Conservation (phyloP, 352 stramenopile species). For the Phytophthora idaei region DNA sequence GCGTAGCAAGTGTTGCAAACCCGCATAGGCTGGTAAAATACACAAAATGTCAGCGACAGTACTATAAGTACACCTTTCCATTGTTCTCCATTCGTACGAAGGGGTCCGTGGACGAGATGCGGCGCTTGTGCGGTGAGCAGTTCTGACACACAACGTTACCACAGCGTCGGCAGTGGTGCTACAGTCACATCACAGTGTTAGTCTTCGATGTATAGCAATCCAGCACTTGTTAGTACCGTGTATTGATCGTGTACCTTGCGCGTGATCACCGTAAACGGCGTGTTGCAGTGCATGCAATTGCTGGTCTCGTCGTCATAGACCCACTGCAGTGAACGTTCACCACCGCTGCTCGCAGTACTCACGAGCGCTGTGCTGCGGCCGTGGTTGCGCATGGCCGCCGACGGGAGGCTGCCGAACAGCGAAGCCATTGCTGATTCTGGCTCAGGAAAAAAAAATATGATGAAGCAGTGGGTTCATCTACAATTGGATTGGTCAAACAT, state of each 20-base stretch:
- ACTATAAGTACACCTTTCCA: background rate
- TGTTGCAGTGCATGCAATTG: conserved; percentile 91
- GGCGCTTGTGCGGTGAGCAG: conserved; percentile 85
- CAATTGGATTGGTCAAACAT: conserved; percentile 4
- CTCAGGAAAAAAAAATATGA: background rate
- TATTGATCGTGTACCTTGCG: conserved; percentile 56
- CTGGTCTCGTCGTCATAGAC: conserved; percentile 85
- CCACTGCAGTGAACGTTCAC: conserved; percentile 77
- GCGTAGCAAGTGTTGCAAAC: conserved; percentile 90
- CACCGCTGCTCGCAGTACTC: conserved; percentile 23
- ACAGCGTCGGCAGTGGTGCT: conserved; percentile 86
- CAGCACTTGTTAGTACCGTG: background rate
- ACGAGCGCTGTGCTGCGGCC: conserved; percentile 50
- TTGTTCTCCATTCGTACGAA: conserved; percentile 55
- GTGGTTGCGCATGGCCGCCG: conserved; percentile 58
- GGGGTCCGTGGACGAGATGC: conserved; percentile 79
- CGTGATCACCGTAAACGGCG: conserved; percentile 80
- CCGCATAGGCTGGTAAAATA: conserved; percentile 67
- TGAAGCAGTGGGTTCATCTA: background rate
- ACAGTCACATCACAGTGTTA: conserved; percentile 9
- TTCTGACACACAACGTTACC: conserved; percentile 89
- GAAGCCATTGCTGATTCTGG: conserved; percentile 51
- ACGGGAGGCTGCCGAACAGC: conserved; percentile 74
- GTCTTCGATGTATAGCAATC: background rate
- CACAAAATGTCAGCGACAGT: conserved; percentile 8